A percentile compares a stretch with the other conserved stretches of the same genome.
phyloP scores from a whole-genome alignment of 805 yeast genomes.

The Lipomyces starkeyi region DNA sequence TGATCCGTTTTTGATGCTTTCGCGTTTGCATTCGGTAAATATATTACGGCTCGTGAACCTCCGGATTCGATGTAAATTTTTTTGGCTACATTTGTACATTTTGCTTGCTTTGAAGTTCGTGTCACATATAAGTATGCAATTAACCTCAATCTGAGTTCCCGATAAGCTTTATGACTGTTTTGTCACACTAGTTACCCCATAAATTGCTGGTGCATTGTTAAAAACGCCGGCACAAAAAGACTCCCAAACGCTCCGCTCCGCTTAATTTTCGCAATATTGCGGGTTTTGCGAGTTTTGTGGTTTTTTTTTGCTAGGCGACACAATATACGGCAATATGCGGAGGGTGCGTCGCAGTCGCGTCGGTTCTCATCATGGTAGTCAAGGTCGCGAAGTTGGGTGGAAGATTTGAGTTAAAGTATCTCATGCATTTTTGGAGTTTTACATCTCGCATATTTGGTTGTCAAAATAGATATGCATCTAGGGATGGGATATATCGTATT shows the following conservation, averaged over 20 bases:
- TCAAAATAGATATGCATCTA: neutral
- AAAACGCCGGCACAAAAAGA: conserved; percentile 42
- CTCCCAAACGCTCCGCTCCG: too few relatives aligned
- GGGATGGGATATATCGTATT: neutral
- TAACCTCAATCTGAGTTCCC: too few relatives aligned
- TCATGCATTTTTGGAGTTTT: neutral
- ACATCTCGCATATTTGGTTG: neutral
- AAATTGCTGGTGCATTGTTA: conserved; percentile 43
- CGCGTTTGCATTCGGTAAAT: neutral
- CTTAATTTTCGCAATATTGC: too few relatives aligned
- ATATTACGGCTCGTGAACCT: neutral
- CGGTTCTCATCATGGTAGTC: conserved; percentile 13
- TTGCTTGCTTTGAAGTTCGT: neutral
- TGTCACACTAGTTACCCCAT: too few relatives aligned
- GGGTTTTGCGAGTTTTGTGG: too few relatives aligned
- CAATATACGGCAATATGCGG: conserved; percentile 32
- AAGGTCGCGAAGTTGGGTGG: conserved; percentile 16
- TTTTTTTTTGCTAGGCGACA: too few relatives aligned
- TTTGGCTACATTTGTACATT: neutral
- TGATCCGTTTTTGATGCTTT: neutral
- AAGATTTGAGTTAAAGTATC: neutral
- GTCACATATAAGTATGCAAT: too few relatives aligned
- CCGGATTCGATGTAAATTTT: neutral
- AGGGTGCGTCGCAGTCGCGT: conserved; percentile 15
- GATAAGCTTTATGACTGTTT: too few relatives aligned